phyloP scores from a whole-genome alignment of 2,329 filamentous ascomycete genomes.

The Verticillium nonalfalfae region DNA sequence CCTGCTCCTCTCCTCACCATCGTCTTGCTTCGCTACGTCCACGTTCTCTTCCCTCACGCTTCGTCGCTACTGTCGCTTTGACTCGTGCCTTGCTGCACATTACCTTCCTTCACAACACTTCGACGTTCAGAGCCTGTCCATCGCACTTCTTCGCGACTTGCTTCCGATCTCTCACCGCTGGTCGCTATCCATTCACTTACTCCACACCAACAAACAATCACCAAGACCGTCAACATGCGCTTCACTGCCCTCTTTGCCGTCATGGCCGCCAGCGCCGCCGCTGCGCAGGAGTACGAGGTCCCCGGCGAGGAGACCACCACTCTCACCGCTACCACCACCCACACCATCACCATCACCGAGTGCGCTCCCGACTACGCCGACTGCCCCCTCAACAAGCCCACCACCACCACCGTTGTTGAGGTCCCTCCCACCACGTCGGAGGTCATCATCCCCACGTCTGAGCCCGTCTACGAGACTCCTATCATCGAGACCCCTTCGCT shows the following conservation, averaged over 20 bases:
- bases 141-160: background rate
- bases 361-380: conserved; percentile 36
- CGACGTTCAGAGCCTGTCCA: background rate
- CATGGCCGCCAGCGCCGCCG: conserved; percentile 32
- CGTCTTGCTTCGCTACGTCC: background rate
- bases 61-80: background rate
- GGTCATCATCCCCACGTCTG: conserved; percentile 18
- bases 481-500: background rate
- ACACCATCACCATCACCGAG: conserved; percentile 38
- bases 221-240: conserved; percentile 32
- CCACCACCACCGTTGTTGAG: background rate
- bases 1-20: background rate
- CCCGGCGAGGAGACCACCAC: conserved; percentile 27
- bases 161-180: background rate
- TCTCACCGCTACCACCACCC: conserved; percentile 36
- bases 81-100: conserved; percentile 1
- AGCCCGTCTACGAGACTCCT: background rate
- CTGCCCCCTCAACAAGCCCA: conserved; percentile 27
- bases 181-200: background rate
- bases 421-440: conserved; percentile 15
- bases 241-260: conserved; percentile 34
- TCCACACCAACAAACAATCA: conserved; percentile 2
- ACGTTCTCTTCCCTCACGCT: conserved; percentile 1
- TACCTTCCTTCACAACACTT: conserved; percentile 1
- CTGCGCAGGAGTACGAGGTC: conserved; percentile 22